Evolutionary conservation across 495 filamentous ascomycete species (phyloP).

Genomic region (Hypoxylon subgilvum): DNA sequence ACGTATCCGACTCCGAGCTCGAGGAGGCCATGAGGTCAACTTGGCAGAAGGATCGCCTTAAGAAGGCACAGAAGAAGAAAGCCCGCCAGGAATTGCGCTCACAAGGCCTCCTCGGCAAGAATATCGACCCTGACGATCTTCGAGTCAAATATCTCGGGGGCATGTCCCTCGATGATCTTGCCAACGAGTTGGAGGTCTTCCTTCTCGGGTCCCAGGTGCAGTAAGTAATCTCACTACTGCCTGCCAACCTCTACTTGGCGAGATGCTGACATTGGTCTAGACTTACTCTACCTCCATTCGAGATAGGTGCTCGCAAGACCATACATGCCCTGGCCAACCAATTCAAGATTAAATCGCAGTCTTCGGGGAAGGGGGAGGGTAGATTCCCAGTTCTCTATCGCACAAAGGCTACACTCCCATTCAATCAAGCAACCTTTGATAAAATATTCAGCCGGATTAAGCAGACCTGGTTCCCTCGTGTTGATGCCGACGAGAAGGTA

Average conservation of each 20-base stretch:
- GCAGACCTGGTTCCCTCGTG: conserved; percentile 54
- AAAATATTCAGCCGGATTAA: conserved; percentile 48
- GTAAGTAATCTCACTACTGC: conserved; percentile 52
- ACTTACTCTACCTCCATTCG: conserved; percentile 82
- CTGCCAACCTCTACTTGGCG: neutral
- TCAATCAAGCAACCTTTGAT: conserved; percentile 56
- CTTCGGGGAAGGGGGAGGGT: conserved; percentile 71
- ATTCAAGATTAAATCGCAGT: conserved; percentile 82
- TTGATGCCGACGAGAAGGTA: conserved; percentile 50
- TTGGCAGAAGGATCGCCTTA: conserved; percentile 79
- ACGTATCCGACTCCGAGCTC: conserved; percentile 77
- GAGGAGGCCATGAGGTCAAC: conserved; percentile 62
- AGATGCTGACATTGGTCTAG: conserved; percentile 53
- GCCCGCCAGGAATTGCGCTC: conserved; percentile 79
- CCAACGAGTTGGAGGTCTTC: conserved; percentile 73
- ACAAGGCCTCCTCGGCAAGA: conserved; percentile 77
- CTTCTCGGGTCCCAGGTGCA: conserved; percentile 66
- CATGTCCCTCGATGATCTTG: conserved; percentile 73
- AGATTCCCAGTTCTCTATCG: conserved; percentile 81
- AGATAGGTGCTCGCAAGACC: conserved; percentile 72
- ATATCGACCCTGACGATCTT: conserved; percentile 66
- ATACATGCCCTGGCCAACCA: conserved; percentile 76
- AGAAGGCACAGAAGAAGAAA: conserved; percentile 79
- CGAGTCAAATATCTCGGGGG: conserved; percentile 74
- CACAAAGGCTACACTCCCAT: conserved; percentile 65